Percentiles rank a stretch among this genome's conserved stretches.
phyloP scores from a whole-genome alignment of 2,329 filamentous ascomycete species.

The Ophiostoma sp. region DNA sequence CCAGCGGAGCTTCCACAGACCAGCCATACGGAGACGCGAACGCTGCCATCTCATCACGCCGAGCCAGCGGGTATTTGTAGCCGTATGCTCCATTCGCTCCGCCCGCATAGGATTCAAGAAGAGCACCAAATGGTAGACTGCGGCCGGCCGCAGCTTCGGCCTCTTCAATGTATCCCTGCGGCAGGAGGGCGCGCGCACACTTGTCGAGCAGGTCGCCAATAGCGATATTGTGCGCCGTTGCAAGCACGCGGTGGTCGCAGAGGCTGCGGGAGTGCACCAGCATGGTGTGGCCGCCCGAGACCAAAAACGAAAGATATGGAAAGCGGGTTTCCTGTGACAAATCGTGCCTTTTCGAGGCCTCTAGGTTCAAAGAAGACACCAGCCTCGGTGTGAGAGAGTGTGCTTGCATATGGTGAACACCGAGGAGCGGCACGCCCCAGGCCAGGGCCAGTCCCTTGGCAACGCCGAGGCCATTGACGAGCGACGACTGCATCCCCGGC shows the following conservation, averaged over 20 bases:
- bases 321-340: slow-evolving; percentile 42
- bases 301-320: slow-evolving; percentile 81
- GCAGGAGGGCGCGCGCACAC: slow-evolving; percentile 69
- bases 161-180: slow-evolving; percentile 48
- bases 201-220: slow-evolving; percentile 89
- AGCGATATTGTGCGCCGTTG: slow-evolving; percentile 71
- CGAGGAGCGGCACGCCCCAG: slow-evolving; percentile 76
- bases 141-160: slow-evolving; percentile 34
- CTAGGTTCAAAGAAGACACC: slow-evolving; percentile 45
- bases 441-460: slow-evolving; percentile 83
- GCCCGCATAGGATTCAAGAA: slow-evolving; percentile 72
- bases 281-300: slow-evolving; percentile 88
- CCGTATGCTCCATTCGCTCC: slow-evolving; percentile 33
- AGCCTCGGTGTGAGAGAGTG: slow-evolving; percentile 86
- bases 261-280: slow-evolving; percentile 68
- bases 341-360: not conserved
- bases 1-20: slow-evolving; percentile 63
- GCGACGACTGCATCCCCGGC: slow-evolving; percentile 77
- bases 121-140: slow-evolving; percentile 71
- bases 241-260: slow-evolving; percentile 66
- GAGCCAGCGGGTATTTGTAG: slow-evolving; percentile 45
- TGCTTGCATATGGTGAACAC: slow-evolving; percentile 95
- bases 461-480: slow-evolving; percentile 71
- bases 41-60: slow-evolving; percentile 52
- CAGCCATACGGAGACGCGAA: slow-evolving; percentile 46